Base-by-base conservation (phyloP, 1,284 basidiomycete genomes). In the Trichosporon sp. region DNA sequence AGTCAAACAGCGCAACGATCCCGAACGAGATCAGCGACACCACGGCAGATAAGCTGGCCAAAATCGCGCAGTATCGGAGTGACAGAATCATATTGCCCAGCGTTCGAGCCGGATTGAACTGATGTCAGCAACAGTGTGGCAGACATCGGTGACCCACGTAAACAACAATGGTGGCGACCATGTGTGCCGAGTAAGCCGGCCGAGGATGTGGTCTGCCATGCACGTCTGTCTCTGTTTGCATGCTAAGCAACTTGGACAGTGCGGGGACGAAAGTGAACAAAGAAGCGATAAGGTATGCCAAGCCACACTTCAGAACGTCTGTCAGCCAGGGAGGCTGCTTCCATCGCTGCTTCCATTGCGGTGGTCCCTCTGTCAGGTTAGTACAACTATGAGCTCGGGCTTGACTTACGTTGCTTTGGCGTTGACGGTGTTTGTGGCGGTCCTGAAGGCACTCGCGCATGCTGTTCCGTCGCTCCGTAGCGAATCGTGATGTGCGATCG, bases 281-380 rank as follows among this genome's bases (percentile, higher is more conserved):
- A 0, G 91, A 93, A 2, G 86, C 94, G 65, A 97, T 80, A 64
- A 93, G 87, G 77, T 99, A 99, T 0, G 95, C 91, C 10, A 97
- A 82, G 0, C 88, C 86, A 79, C 95, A 99, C 81, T 98, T 98
- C 71, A 94, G 77, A 57, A 97, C 87, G 4, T 73, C 69, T 2
- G 73, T 65, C 13, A 67, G 56, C 25, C 67, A 70, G 0, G 74
- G 72, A 6, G 65, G 65, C 6, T 56, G 59, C 7, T 23, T 70
- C 73, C 75, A 76, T 14, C 56, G 61, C 34, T 25, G 14, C 27
- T 54, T 54, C 49, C 49, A 54, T 29, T 54, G 49, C 25, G 49
- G 49, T n/a, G 33, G 49, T 9, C 49, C 25, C 27, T 31, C 49
- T 54, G 27, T n/a, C 25, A 29, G 3, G 49, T 54, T 13, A 54